Evolutionary conservation across 192 early-diverging fungal species (phyloP).

Genomic region (Mortierella alpina): DNA sequence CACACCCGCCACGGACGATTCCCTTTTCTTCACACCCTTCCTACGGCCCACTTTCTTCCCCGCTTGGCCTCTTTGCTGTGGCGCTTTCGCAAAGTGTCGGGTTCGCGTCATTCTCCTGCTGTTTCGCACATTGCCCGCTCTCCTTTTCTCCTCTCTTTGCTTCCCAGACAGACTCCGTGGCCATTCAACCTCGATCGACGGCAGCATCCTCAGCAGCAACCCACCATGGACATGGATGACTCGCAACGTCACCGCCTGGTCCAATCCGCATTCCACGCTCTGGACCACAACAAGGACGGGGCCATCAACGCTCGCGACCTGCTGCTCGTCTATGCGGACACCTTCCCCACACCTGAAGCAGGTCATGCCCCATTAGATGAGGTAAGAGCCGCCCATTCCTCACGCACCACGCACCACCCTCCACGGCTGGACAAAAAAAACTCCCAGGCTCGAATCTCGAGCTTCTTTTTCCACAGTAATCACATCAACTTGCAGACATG

Average conservation of each 20-base stretch:
- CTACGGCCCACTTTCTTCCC: too few species aligned
- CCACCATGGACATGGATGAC: slow-evolving; percentile 38
- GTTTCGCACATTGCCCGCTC: not conserved
- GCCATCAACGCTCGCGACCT: slow-evolving; percentile 60
- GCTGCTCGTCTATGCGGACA: slow-evolving; percentile 48
- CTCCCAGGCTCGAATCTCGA: not conserved
- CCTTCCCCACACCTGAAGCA: slow-evolving; percentile 48
- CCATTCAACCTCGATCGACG: not conserved
- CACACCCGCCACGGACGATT: too few species aligned
- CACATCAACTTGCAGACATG: not conserved
- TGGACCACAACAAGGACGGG: slow-evolving; percentile 64
- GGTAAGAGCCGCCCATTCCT: slow-evolving; percentile 5
- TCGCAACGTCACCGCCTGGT: slow-evolving; percentile 48
- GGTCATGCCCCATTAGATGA: slow-evolving; percentile 50
- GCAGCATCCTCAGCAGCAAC: not conserved
- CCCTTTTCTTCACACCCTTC: too few species aligned
- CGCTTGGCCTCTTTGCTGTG: too few species aligned
- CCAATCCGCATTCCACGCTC: slow-evolving; percentile 56
- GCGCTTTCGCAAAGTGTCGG: too few species aligned
- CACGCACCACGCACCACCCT: not conserved
- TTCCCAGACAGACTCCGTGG: not conserved
- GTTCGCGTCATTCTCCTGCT: too few species aligned
- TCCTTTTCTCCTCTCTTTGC: slow-evolving; percentile 3
- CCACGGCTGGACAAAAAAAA: not conserved
- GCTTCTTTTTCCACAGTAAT: not conserved